Evolutionary conservation across 306 rosid genomes (phyloP), one percentile per base, ranked within the genome.

Genomic region (Senna tora): DNA sequence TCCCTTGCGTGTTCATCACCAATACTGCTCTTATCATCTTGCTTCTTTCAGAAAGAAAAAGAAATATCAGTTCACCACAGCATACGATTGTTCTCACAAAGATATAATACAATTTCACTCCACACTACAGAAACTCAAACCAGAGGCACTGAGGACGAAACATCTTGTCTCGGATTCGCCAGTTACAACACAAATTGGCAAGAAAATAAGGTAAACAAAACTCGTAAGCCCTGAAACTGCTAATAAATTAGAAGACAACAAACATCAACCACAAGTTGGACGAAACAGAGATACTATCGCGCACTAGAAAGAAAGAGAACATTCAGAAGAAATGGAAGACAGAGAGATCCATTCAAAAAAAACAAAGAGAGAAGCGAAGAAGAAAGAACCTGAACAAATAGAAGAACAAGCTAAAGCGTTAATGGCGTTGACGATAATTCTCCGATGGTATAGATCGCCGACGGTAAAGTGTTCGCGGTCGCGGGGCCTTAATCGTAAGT

Each of bases 1-100:
- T 94, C 71, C 96, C 99, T 75, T 86, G 91, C 36, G 96, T 94
- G 83, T 89, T 94, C 82, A 94, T 73, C 79, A 94, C 97, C 73
- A 91, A 67, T 79, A 91, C 99, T 46, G 96, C 83, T 45, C 79
- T 88, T 53, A 94, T 94, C 99, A 94, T 94, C 46, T 83, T 71
- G 60, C 14, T 25, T 41, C 46, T 50, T 63, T 72, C 83, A 59
- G 83, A 4, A 51, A 50, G 13, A 51, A n/a, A 21, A 20, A 15
- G 30, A 30, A 5, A 39, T 1, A 45, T 7, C 30, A 2, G 50
- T 17, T 56, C 52, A 28, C 11, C 32, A 32, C 2, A 22, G 21
- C 4, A 25, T 65, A 5, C 9, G 13, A 65, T 14, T 28, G 8
- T 43, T 65, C 16, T 45, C 52, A 9, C 34, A 0, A 43, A 5